Conservation (phyloP, 1,284 basidiomycete genomes). For the Ustilago vetiveriae region DNA sequence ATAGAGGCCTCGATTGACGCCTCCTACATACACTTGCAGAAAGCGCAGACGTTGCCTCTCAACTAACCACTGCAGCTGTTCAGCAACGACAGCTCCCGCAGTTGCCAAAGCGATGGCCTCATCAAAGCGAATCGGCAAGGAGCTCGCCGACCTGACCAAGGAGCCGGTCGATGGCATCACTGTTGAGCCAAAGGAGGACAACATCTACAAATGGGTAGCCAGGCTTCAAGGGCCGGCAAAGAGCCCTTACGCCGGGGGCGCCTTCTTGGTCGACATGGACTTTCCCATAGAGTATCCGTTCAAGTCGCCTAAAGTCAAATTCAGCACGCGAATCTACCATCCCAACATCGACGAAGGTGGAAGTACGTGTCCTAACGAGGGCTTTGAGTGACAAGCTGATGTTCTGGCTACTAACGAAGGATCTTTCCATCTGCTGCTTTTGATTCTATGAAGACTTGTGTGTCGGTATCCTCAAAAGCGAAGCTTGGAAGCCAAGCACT, state of each 20-base stretch:
- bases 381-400: background rate
- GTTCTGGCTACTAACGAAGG: background rate
- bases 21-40: too few relatives aligned
- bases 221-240: constrained; percentile 45
- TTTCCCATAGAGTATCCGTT: constrained; percentile 67
- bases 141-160: constrained; percentile 56
- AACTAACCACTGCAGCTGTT: too few relatives aligned
- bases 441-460: constrained; percentile 42
- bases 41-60: too few relatives aligned
- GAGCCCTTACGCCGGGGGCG: constrained; percentile 62
- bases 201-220: constrained; percentile 62
- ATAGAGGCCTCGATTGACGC: too few relatives aligned
- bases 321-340: constrained; percentile 64
- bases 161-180: constrained; percentile 54
- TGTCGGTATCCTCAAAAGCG: constrained; percentile 65
- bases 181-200: constrained; percentile 53
- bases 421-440: background rate
- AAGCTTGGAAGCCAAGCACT: constrained; percentile 67
- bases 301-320: constrained; percentile 65
- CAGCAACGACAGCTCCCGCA: background rate
- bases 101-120: constrained; percentile 25
- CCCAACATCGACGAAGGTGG: constrained; percentile 66
- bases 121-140: constrained; percentile 49
- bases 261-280: constrained; percentile 62
- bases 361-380: constrained; percentile 39